Base-by-base conservation (phyloP, 805 yeast genomes). In the Candida wancherniae region DNA sequence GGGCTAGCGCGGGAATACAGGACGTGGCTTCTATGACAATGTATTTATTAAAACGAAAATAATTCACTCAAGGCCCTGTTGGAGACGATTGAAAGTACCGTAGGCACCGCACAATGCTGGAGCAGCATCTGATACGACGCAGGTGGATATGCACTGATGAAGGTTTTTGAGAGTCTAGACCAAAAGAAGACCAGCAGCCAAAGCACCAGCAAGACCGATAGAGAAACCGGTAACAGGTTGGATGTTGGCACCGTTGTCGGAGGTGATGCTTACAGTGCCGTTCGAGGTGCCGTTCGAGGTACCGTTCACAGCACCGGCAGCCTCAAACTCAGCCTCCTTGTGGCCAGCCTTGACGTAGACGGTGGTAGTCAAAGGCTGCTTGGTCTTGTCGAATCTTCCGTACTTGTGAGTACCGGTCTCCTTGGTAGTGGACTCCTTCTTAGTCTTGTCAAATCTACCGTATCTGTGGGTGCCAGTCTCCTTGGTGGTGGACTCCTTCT, bases 121-220 rank as follows among this genome's bases (percentile, higher is more conserved):
- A n/a, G n/a, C n/a, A n/a, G n/a, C n/a, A n/a, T n/a, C n/a, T n/a
- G n/a, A n/a, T n/a, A n/a, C n/a, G n/a, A n/a, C n/a, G n/a, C n/a
- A n/a, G n/a, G n/a, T n/a, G n/a, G n/a, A n/a, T n/a, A n/a, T n/a
- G n/a, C n/a, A n/a, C n/a, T n/a, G n/a, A n/a, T n/a, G 15, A 14
- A 30, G 16, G 17, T 21, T 14, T 18, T 26, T 23, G 20, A 12
- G n/a, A 13, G 29, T 27, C 34, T 42, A 44, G 28, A 44, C 30
- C 51, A 73, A 55, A 36, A 72, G 60, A 37, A 69, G 57, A 53
- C 73, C 79, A 26, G 75, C 77, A 43, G 71, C 61, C 23, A 69
- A 40, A 29, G 67, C 77, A 39, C 71, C 67, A 39, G 59, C 63
- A 40, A 49, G 50, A 28, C 65, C 64, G 24, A 51, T 31, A 28